Base-by-base conservation (phyloP, 345 rosid species). In the Lepidium aucheri region DNA sequence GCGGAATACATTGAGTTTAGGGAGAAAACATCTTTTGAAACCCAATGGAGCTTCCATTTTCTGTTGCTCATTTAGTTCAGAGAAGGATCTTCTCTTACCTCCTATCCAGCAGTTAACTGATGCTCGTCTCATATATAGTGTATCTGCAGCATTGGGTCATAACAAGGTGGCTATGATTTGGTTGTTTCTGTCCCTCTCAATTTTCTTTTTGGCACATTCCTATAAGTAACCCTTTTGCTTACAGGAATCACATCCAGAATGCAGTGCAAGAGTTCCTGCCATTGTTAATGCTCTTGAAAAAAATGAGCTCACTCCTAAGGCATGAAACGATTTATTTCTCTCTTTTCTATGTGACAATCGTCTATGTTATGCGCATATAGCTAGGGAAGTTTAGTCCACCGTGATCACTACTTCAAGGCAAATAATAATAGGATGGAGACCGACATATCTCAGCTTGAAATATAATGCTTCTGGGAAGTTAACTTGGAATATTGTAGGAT, bases 221-320 rank as follows among this genome's bases (percentile, higher is more conserved):
- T 43, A 10, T 1, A 52, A 59, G 28, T 16, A 5, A 4, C 28
- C 42, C 15, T 60, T 68, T 60, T 60, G 42, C 49, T 63, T 45
- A 26, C 78, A 93, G 97, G 96, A 89, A 75, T 63, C 96, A 15
- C 98, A 93, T 77, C 98, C 97, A 8, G 97, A 93, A 82, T 90
- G 91, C 38, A 86, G 87, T 68, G 81, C 87, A 70, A 90, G 98
- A 74, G 96, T 93, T 65, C 96, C 94, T 53, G 86, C 97, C 62
- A 93, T 90, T 63, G 84, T 88, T 51, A 81, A 43, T 70, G 90
- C 96, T 50, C 97, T 86, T 71, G 87, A 84, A 40, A 81, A 78
- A 71, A 84, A 85, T 87, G 76, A 86, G 76, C 91, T 93, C 55
- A 83, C 84, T 60, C 72, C 94, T 17, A 81, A 83, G 97, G 98